Conservation (phyloP, 805 yeast genomes). For the Pichia rugopelliculosa region DNA sequence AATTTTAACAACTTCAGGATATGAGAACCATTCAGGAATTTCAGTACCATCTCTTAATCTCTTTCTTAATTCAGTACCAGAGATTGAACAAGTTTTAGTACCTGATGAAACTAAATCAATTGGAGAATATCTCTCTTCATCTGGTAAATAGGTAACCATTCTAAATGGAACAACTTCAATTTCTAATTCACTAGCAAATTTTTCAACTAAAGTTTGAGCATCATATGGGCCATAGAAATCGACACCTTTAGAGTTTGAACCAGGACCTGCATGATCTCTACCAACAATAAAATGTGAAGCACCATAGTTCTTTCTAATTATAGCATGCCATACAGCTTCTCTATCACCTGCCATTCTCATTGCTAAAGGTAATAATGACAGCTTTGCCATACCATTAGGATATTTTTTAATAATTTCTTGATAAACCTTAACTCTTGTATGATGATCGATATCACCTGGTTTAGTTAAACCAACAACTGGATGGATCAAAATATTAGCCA, state of each 20-base stretch:
- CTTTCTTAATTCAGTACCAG: slow-evolving; percentile 91
- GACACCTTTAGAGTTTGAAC: slow-evolving; percentile 75
- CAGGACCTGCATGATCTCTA: slow-evolving; percentile 98
- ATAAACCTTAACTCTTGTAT: slow-evolving; percentile 93
- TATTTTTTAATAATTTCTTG: slow-evolving; percentile 86
- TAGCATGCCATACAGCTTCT: slow-evolving; percentile 98
- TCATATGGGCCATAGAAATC: slow-evolving; percentile 97
- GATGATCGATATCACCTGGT: slow-evolving; percentile 97
- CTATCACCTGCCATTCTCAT: slow-evolving; percentile 99
- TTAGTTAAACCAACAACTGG: slow-evolving; percentile 96
- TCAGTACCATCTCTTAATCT: slow-evolving; percentile 78
- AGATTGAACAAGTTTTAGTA: slow-evolving; percentile 70
- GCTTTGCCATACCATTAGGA: slow-evolving; percentile 89
- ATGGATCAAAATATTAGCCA: slow-evolving; percentile 83
- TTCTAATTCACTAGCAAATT: slow-evolving; percentile 67
- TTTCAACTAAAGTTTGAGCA: slow-evolving; percentile 82
- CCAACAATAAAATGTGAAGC: slow-evolving; percentile 97
- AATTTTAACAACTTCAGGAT: slow-evolving; percentile 90
- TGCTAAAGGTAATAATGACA: slow-evolving; percentile 85
- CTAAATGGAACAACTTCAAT: slow-evolving; percentile 93
- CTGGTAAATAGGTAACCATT: slow-evolving; percentile 95
- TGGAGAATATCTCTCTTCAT: slow-evolving; percentile 91
- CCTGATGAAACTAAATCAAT: slow-evolving; percentile 81
- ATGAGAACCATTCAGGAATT: slow-evolving; percentile 95
- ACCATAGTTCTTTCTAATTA: slow-evolving; percentile 92